Conservation (phyloP, 805 yeast species). For the Candida bentonensis region DNA sequence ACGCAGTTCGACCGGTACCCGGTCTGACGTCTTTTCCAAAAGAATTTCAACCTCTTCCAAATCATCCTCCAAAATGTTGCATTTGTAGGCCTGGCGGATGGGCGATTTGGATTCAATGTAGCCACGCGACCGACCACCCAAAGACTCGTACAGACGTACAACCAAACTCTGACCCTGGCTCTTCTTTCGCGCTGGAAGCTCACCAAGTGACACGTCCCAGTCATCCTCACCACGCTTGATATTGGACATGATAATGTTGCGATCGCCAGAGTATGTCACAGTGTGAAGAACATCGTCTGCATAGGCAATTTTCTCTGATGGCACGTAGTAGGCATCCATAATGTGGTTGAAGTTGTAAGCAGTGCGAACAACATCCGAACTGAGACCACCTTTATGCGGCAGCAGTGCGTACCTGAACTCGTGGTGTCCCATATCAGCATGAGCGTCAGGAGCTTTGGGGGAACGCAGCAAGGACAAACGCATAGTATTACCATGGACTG, state of each 20-base stretch:
- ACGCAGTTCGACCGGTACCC: constrained; percentile 32
- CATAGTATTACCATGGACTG: constrained; percentile 86
- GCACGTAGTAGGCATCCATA: constrained; percentile 2
- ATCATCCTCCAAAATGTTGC: constrained; percentile 29
- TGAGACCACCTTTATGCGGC: constrained; percentile 66
- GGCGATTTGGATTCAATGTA: constrained; percentile 32
- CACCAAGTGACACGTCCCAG: constrained; percentile 23
- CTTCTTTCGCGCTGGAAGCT: constrained; percentile 30
- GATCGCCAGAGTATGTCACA: constrained; percentile 26
- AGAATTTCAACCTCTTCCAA: constrained; percentile 18
- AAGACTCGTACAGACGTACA: constrained; percentile 68
- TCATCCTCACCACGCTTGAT: constrained; percentile 86
- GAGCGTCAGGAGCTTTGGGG: constrained; percentile 88
- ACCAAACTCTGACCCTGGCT: constrained; percentile 39
- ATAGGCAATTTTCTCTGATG: constrained; percentile 5
- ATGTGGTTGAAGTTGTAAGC: constrained; percentile 69
- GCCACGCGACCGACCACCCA: constrained; percentile 66
- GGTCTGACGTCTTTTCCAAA: constrained; percentile 13
- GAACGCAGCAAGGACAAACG: constrained; percentile 76
- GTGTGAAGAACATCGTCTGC: constrained; percentile 20
- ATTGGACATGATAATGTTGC: constrained; percentile 54
- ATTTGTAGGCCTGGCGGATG: constrained; percentile 39
- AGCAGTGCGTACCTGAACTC: constrained; percentile 66
- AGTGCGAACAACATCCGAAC: constrained; percentile 49
- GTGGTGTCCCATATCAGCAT: constrained; percentile 89